phyloP scores from a whole-genome alignment of 2,329 filamentous ascomycete genomes.

The Trichoderma breve region DNA sequence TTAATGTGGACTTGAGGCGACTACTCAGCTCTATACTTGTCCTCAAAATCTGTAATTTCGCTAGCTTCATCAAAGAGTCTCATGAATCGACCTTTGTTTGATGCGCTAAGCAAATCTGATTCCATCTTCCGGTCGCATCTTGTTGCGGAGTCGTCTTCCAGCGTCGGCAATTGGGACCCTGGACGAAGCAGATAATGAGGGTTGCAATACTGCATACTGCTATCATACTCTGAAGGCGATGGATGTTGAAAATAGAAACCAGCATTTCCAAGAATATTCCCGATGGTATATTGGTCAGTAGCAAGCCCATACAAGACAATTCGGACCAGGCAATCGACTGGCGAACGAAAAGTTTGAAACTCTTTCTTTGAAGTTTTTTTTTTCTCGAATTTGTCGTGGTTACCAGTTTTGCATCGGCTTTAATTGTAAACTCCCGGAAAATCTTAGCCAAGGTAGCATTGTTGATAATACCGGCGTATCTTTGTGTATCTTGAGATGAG shows the following conservation, averaged over 20 bases:
- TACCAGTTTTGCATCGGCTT: background rate
- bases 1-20: background rate
- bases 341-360: fast-evolving
- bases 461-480: background rate
- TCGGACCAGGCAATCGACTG: background rate
- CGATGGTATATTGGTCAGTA: background rate
- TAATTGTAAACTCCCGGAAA: background rate
- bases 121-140: background rate
- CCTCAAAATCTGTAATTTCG: background rate
- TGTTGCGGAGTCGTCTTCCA: background rate
- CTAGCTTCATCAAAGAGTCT: background rate
- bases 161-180: background rate
- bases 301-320: background rate
- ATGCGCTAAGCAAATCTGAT: background rate
- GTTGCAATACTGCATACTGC: background rate
- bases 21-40: background rate
- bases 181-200: background rate
- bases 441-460: background rate
- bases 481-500: background rate
- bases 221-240: background rate
- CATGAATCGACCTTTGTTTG: background rate
- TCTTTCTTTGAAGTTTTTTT: background rate
- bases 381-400: background rate
- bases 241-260: background rate
- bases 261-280: background rate